Evolutionary conservation across 371 early-diverging fungal species (phyloP), one percentile per base, ranked within the genome.

Genomic region (Apophysomyces ossiformis): DNA sequence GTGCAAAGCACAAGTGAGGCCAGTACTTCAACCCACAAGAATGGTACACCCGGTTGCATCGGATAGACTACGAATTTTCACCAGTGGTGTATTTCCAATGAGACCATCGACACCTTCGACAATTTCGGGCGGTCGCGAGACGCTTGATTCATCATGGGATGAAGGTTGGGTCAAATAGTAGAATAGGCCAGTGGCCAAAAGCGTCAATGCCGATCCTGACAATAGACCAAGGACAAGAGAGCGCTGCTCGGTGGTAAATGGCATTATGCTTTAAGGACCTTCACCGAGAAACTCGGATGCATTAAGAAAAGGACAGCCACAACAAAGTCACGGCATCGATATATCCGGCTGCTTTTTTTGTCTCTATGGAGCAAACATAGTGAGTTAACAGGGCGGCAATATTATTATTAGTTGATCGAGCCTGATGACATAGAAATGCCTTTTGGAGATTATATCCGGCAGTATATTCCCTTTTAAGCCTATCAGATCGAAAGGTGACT

Each of bases 1-100:
- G 37, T n/a, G 37, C n/a, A 39, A 43, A 12, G 35, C 5, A 38
- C 38, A n/a, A 4, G 26, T n/a, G 56, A 46, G 15, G 36, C 15
- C 63, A 47, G 60, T 64, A 63, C 13, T 39, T 58, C 15, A 18
- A 62, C 67, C 69, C 78, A 87, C 97, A 70, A 93, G 76, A 58
- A 98, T 90, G 62, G 90, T 89, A 72, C 98, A 98, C 0, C 96
- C 96, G 0, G 97, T 96, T 1, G 86, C 90, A 16, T 90, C 90
- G 4, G 95, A 95, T 13, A 98, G 75, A 58, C 94, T 93, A 63
- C 85, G 85, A 46, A 98, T 92, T 41, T 90, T 83, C 75, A 96
- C 81, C 67, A 97, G 85, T 15, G 95, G 96, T 1, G 98, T 96
- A 74, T 95, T 91, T 4, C 96, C 95, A 56, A 95, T 91, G 18